These are phyloP conservation scores for Stereocaulon alpinum DNA, from an alignment of 495 filamentous ascomycete genomes.

Conservation along the genomic window DNA sequence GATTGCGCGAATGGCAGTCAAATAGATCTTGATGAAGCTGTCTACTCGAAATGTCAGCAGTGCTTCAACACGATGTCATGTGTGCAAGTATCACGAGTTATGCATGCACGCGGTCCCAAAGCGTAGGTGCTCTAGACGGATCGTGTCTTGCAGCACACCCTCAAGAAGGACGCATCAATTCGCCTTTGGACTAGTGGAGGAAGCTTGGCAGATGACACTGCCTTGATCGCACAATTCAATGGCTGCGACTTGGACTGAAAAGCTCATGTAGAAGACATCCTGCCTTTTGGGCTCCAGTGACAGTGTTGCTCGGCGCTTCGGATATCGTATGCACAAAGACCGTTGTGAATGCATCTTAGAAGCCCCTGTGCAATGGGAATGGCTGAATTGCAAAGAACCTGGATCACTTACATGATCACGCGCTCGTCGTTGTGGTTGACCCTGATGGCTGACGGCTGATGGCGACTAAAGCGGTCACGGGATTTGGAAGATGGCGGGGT, in stretches of 20 bases:
- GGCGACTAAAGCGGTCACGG: constrained; percentile 9
- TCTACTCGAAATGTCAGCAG: constrained; percentile 4
- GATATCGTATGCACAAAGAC: not conserved
- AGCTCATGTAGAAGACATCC: not conserved
- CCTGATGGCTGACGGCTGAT: too few species aligned
- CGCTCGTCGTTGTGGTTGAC: constrained; percentile 11
- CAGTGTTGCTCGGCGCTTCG: not conserved
- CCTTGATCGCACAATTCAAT: not conserved
- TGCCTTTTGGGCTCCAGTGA: not conserved
- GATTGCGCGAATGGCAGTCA: not conserved
- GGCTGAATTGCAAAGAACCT: not conserved
- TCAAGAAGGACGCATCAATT: not conserved
- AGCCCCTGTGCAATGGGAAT: not conserved
- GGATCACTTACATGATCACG: constrained; percentile 10
- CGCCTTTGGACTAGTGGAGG: not conserved
- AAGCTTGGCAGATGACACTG: not conserved
- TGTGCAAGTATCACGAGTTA: constrained; percentile 16
- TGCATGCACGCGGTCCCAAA: constrained; percentile 10
- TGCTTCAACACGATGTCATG: constrained; percentile 15
- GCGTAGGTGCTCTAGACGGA: constrained; percentile 1
- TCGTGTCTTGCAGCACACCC: constrained; percentile 3
- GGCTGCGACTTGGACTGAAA: not conserved
- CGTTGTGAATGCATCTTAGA: not conserved
- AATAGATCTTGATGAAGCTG: not conserved
- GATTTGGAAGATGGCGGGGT: constrained; percentile 8